Conservation (phyloP, 495 filamentous ascomycete species). For the Rhypophila decipiens region DNA sequence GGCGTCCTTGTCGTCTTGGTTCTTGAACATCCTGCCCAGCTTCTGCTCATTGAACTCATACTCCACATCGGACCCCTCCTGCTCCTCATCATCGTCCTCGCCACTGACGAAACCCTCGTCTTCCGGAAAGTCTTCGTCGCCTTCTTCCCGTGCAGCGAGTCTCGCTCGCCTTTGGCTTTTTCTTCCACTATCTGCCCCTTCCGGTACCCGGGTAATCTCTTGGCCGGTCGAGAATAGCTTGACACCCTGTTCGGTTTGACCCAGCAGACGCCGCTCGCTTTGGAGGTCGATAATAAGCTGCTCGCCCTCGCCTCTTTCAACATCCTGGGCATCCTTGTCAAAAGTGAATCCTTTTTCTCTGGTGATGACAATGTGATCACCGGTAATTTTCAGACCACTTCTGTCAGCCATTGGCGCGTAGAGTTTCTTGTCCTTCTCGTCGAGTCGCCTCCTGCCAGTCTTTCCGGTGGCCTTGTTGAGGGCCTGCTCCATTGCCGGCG, state of each 20-base stretch:
- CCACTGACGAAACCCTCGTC: conserved; percentile 58
- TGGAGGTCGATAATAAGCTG: conserved; percentile 89
- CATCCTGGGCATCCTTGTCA: conserved; percentile 59
- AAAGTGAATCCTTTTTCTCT: conserved; percentile 64
- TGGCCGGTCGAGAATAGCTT: conserved; percentile 76
- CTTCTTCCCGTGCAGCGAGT: conserved; percentile 53
- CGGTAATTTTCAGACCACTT: conserved; percentile 70
- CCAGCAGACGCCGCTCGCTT: conserved; percentile 72
- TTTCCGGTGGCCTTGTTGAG: conserved; percentile 78
- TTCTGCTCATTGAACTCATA: conserved; percentile 49
- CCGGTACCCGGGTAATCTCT: conserved; percentile 54
- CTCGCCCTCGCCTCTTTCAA: conserved; percentile 81
- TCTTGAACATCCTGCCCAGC: conserved; percentile 50
- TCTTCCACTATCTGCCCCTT: conserved; percentile 61
- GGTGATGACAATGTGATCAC: conserved; percentile 53
- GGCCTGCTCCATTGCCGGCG: conserved; percentile 81
- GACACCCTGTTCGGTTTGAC: conserved; percentile 71
- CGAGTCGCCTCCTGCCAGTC: conserved; percentile 63
- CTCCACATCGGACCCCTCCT: conserved; percentile 47
- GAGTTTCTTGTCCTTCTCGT: conserved; percentile 91
- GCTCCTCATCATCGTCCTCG: conserved; percentile 59
- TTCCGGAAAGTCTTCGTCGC: conserved; percentile 45
- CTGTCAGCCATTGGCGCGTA: conserved; percentile 98
- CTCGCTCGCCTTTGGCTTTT: conserved; percentile 63
- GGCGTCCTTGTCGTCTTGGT: conserved; percentile 35